phyloP scores from a whole-genome alignment of 208 protist genomes.

The Trypanosomatidae sp. region DNA sequence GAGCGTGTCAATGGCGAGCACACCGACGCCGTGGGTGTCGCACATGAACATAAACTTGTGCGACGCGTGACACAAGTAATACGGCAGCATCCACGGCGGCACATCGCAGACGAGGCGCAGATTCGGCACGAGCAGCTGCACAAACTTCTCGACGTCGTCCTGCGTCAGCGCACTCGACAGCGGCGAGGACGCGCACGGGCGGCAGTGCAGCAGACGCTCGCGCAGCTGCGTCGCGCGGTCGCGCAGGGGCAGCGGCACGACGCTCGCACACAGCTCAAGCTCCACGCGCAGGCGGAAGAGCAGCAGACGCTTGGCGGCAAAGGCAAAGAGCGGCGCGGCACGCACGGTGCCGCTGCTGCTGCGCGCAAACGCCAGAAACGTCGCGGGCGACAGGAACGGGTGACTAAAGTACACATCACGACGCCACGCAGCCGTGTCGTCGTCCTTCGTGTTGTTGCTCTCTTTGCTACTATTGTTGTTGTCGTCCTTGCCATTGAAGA shows the following conservation, averaged over 20 bases:
- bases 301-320: slow-evolving; percentile 69
- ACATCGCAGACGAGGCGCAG: slow-evolving; percentile 73
- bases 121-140: slow-evolving; percentile 54
- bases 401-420: slow-evolving; percentile 68
- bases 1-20: slow-evolving; percentile 64
- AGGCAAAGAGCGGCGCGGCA: slow-evolving; percentile 71
- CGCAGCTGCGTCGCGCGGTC: slow-evolving; percentile 2
- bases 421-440: slow-evolving; percentile 10
- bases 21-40: slow-evolving; percentile 55
- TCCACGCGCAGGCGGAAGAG: slow-evolving; percentile 72
- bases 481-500: slow-evolving; percentile 38
- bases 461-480: neutral
- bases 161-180: slow-evolving; percentile 72
- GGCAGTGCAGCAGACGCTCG: slow-evolving; percentile 17
- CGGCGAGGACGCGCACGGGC: slow-evolving; percentile 53
- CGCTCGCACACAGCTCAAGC: slow-evolving; percentile 46
- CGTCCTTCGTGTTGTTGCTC: neutral
- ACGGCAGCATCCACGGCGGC: slow-evolving; percentile 74
- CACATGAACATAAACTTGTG: slow-evolving; percentile 92
- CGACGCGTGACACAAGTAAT: slow-evolving; percentile 85
- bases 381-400: slow-evolving; percentile 76
- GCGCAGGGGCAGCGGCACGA: slow-evolving; percentile 15
- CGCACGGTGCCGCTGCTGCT: slow-evolving; percentile 35
- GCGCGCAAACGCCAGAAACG: slow-evolving; percentile 62
- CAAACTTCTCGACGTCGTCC: slow-evolving; percentile 73